A percentile compares a stretch with the other conserved stretches of the same genome.
Evolutionary conservation across 1,284 basidiomycete species (phyloP).

Genomic region (Kwoniella shivajii): DNA sequence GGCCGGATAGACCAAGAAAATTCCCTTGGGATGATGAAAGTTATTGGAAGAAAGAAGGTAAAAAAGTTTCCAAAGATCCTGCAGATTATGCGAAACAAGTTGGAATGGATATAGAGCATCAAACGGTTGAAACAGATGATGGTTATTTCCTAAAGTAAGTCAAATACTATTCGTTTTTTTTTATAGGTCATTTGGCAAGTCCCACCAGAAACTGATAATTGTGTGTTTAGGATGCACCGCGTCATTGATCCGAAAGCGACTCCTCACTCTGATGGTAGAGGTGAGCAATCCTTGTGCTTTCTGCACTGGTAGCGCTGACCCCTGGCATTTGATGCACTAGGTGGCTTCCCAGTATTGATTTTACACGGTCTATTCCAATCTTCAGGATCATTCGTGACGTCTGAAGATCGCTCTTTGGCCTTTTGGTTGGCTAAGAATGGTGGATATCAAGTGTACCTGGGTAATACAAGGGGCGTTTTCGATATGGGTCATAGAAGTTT

Average conservation of each 20-base stretch:
- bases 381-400: slow-evolving; percentile 65
- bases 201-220: too few species aligned
- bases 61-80: slow-evolving; percentile 60
- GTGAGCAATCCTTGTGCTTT: slow-evolving; percentile 22
- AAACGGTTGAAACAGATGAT: slow-evolving; percentile 63
- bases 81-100: slow-evolving; percentile 61
- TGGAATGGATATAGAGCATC: slow-evolving; percentile 63
- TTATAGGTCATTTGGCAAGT: too few species aligned
- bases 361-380: slow-evolving; percentile 67
- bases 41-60: slow-evolving; percentile 57
- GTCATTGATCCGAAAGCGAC: slow-evolving; percentile 59
- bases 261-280: slow-evolving; percentile 55
- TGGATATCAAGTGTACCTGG: slow-evolving; percentile 64
- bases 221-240: slow-evolving; percentile 60
- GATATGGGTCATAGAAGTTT: slow-evolving; percentile 63
- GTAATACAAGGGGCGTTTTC: slow-evolving; percentile 64
- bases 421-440: slow-evolving; percentile 65
- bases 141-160: slow-evolving; percentile 60
- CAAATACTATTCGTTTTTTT: not conserved
- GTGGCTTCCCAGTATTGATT: slow-evolving; percentile 64
- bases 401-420: slow-evolving; percentile 63
- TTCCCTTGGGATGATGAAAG: slow-evolving; percentile 60
- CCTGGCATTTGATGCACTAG: slow-evolving; percentile 21
- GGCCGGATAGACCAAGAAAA: slow-evolving; percentile 32
- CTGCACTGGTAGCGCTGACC: not conserved